Base-by-base conservation (phyloP, 2,329 filamentous ascomycete species). In the Talaromyces sp. region DNA sequence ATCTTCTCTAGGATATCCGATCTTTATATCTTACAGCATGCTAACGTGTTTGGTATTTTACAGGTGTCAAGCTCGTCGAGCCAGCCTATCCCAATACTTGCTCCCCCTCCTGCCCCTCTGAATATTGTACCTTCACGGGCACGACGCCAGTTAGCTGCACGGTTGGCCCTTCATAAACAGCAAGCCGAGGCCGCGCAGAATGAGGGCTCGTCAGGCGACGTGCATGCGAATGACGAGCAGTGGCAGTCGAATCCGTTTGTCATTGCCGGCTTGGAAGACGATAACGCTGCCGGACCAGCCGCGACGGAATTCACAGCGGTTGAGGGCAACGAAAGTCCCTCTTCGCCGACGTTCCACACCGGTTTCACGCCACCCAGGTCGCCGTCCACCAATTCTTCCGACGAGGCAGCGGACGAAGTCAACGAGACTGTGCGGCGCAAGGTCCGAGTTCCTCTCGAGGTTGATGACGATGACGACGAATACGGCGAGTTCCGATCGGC, bases 41-140 rank as follows among this genome's bases (percentile, higher is more conserved):
- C 67, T 71, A 59, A 70, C 63, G 58, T 63, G 52, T 28, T 42
- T 36, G 44, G 30, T 22, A 28, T 49, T 22, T 63, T 63, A 42
- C 57, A 63, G 62, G 63, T 56, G 19, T 56, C 63, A 42, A 58
- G 49, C 57, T 63, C 72, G 51, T 71, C 73, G 39, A 78, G 77
- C 62, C 76, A 78, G 61, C 77, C 72, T 57, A 77, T 76, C 65
- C 79, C 74, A 17, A 77, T 80, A 51, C 67, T 80, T 33, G 72
- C 76, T 58, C 77, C 78, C 0, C 88, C 89, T n/a, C 90, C 87
- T 25, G 88, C 90, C 33, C 91, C 92, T 13, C 81, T 96, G 70
- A 95, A 93, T 73, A 87, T 93, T 39, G 88, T 90, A 0, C 93
- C 93, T 2, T 96, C 92, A 8, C 87, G 93, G 58, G 93, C 93